Evolutionary conservation across 345 rosid genomes (phyloP).

Genomic region (Populus simonii): DNA sequence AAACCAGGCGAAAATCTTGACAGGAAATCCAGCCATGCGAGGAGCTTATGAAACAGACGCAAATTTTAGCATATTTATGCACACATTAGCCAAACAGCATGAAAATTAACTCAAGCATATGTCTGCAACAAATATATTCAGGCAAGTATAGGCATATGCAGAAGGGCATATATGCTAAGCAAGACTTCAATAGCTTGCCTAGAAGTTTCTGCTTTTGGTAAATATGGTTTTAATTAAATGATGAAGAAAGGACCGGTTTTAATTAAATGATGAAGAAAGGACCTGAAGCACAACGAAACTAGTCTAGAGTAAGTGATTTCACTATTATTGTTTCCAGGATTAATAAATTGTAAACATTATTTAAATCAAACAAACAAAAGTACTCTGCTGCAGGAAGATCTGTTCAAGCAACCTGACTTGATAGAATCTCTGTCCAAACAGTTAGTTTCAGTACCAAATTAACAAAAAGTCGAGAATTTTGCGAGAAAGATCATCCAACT

Average conservation of each 20-base stretch:
- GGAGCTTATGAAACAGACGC: constrained; percentile 40
- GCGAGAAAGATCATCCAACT: background rate
- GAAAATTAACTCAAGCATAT: background rate
- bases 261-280: background rate
- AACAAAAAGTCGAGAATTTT: background rate
- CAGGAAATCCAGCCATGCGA: constrained; percentile 65
- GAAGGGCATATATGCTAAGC: background rate
- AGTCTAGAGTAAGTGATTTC: background rate
- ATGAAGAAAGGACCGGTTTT: background rate
- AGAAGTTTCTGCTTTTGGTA: background rate
- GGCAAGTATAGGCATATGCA: background rate
- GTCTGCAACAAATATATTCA: background rate
- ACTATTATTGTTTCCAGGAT: background rate
- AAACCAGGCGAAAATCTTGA: constrained; percentile 57
- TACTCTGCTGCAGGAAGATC: background rate
- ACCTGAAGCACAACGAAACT: background rate
- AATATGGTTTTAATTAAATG: background rate
- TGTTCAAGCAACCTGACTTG: background rate
- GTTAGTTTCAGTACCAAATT: background rate
- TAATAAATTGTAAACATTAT: background rate
- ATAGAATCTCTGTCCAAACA: background rate
- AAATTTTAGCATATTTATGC: background rate
- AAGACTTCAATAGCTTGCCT: background rate
- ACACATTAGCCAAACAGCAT: background rate
- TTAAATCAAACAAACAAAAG: background rate